Conservation (phyloP, 768 basidiomycete genomes). For the Termitomyces eurrhizus region DNA sequence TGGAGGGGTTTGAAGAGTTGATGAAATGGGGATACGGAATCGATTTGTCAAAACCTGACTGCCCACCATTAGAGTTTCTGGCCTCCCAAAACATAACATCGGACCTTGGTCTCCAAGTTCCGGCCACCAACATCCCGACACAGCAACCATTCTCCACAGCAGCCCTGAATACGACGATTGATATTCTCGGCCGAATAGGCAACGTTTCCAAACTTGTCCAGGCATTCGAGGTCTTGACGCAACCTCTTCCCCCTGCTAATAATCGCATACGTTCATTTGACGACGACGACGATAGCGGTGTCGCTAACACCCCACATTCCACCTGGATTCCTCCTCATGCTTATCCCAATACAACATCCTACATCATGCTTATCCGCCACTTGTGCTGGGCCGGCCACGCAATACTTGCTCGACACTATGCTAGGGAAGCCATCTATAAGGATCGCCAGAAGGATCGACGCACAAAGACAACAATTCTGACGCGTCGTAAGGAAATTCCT, state of each 20-base stretch:
- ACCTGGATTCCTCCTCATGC: constrained; percentile 40
- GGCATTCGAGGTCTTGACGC: constrained; percentile 75
- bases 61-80: constrained; percentile 48
- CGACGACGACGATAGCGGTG: constrained; percentile 62
- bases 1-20: constrained; percentile 51
- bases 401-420: constrained; percentile 63
- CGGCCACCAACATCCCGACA: constrained; percentile 9
- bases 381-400: constrained; percentile 44
- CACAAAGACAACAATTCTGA: constrained; percentile 28
- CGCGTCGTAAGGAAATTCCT: constrained; percentile 28
- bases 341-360: constrained; percentile 64
- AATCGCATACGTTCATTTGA: constrained; percentile 55
- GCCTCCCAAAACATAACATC: constrained; percentile 10
- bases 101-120: constrained; percentile 3
- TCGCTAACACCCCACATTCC: constrained; percentile 31
- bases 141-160: constrained; percentile 54
- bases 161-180: constrained; percentile 70
- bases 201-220: constrained; percentile 65
- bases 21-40: constrained; percentile 72
- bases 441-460: constrained; percentile 34
- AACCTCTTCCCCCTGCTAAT: constrained; percentile 55
- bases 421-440: constrained; percentile 45
- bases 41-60: constrained; percentile 73
- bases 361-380: constrained; percentile 57
- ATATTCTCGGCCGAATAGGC: constrained; percentile 59